Evolutionary conservation across 305 asterid species (phyloP).

Genomic region (Fraxinus xanthoxyloides): DNA sequence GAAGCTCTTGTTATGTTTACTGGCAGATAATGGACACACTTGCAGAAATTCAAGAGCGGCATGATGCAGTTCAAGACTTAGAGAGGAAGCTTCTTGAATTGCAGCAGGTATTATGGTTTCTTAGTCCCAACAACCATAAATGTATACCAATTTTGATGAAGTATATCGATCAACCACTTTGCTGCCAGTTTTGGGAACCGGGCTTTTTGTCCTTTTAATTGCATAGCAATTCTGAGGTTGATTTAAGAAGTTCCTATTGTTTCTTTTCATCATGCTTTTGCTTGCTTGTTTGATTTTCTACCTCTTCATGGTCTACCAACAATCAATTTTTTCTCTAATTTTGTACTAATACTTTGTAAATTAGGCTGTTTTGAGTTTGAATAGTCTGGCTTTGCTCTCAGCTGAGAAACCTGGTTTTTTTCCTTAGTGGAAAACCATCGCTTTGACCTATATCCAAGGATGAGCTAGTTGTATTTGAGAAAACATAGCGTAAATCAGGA

Average conservation of each 20-base stretch:
- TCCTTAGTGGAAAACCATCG: not conserved
- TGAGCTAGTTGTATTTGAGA: not conserved
- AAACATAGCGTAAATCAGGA: not conserved
- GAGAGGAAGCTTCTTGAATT: slow-evolving; percentile 55
- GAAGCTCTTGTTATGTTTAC: slow-evolving; percentile 13
- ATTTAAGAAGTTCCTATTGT: not conserved
- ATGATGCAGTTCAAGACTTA: slow-evolving; percentile 56
- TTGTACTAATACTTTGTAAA: not conserved
- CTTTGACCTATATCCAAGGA: not conserved
- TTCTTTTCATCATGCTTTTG: not conserved
- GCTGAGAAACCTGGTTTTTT: not conserved
- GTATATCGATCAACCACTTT: not conserved
- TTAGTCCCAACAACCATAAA: not conserved
- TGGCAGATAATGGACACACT: slow-evolving; percentile 54
- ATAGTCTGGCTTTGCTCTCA: not conserved
- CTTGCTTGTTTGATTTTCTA: not conserved
- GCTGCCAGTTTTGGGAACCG: not conserved
- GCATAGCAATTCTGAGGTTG: not conserved
- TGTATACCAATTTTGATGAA: not conserved
- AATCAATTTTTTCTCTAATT: not conserved
- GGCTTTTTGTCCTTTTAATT: not conserved
- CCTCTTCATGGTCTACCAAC: not conserved
- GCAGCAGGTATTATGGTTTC: slow-evolving; percentile 44
- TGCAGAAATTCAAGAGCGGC: slow-evolving; percentile 63
- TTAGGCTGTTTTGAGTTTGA: not conserved